phyloP scores from a whole-genome alignment of 2,329 filamentous ascomycete genomes.

The Ceratocystis eucalypticola region DNA sequence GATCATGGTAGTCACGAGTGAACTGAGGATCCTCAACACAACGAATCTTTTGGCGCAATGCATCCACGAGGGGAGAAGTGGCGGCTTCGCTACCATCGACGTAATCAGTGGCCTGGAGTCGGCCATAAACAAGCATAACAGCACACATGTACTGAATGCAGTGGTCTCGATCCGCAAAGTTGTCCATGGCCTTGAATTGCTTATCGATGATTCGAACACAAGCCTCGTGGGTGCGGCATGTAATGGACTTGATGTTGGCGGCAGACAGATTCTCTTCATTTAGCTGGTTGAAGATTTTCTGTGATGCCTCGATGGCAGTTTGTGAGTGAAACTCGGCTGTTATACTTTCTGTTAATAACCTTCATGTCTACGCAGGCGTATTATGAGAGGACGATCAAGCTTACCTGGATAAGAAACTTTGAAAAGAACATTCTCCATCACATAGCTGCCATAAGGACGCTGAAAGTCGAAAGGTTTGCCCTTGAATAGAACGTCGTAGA shows the following conservation, averaged over 20 bases:
- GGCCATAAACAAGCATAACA: slow-evolving; percentile 90
- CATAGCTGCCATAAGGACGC: slow-evolving; percentile 90
- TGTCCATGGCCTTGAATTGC: slow-evolving; percentile 99
- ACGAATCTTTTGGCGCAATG: slow-evolving; percentile 80
- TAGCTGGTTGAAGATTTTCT: slow-evolving; percentile 75
- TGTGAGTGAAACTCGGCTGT: slow-evolving; percentile 93
- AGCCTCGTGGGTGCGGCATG: slow-evolving; percentile 93
- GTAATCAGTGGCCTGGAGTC: slow-evolving; percentile 88
- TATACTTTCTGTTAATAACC: neutral
- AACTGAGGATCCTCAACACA: slow-evolving; percentile 95
- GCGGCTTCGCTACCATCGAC: slow-evolving; percentile 84
- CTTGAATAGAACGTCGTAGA: slow-evolving; percentile 97
- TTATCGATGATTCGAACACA: slow-evolving; percentile 99
- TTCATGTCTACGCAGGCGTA: neutral
- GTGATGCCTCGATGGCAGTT: slow-evolving; percentile 88
- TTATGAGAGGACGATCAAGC: slow-evolving; percentile 23
- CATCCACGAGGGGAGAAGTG: slow-evolving; percentile 77
- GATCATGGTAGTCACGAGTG: slow-evolving; percentile 91
- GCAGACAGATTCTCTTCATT: slow-evolving; percentile 77
- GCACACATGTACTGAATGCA: slow-evolving; percentile 99
- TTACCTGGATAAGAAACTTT: slow-evolving; percentile 95
- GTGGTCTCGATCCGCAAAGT: slow-evolving; percentile 98
- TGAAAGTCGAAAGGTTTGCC: slow-evolving; percentile 95
- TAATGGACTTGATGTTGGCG: slow-evolving; percentile 83
- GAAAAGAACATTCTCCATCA: slow-evolving; percentile 99